These are phyloP conservation scores for Pythium sp. DNA, from an alignment of 352 stramenopile genomes.

Conservation along the genomic window DNA sequence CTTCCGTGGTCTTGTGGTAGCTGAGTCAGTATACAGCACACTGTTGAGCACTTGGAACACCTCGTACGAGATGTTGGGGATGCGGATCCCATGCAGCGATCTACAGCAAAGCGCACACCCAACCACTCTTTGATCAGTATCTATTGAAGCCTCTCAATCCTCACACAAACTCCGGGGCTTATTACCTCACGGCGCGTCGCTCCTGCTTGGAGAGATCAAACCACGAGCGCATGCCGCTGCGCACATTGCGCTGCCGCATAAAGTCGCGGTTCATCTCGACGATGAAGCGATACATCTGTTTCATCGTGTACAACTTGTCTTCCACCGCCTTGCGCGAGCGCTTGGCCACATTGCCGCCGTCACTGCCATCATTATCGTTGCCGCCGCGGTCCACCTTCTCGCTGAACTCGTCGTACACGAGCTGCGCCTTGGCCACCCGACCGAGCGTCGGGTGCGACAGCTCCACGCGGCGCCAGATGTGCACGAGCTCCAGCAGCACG, in stretches of 20 bases:
- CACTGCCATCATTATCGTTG: not conserved
- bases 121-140: not conserved
- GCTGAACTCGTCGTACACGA: constrained; percentile 53
- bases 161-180: not conserved
- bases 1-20: not conserved
- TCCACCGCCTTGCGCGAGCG: constrained; percentile 61
- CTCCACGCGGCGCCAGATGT: constrained; percentile 50
- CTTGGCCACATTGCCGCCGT: constrained; percentile 19
- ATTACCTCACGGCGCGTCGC: constrained; percentile 38
- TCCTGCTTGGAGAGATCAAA: constrained; percentile 61
- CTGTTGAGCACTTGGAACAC: constrained; percentile 56
- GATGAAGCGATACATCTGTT: constrained; percentile 78
- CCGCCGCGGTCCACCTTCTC: constrained; percentile 26
- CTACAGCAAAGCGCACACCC: not conserved
- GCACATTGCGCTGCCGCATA: constrained; percentile 10
- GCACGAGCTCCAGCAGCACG: constrained; percentile 52
- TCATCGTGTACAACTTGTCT: constrained; percentile 65
- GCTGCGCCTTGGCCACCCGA: constrained; percentile 40
- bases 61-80: constrained; percentile 55
- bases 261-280: constrained; percentile 52
- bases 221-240: constrained; percentile 32
- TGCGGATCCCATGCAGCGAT: constrained; percentile 48
- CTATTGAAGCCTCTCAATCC: not conserved
- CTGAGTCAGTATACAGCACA: constrained; percentile 31
- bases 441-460: constrained; percentile 32